phyloP scores from a whole-genome alignment of 192 early-diverging fungal genomes.

The Pilaira anomala region DNA sequence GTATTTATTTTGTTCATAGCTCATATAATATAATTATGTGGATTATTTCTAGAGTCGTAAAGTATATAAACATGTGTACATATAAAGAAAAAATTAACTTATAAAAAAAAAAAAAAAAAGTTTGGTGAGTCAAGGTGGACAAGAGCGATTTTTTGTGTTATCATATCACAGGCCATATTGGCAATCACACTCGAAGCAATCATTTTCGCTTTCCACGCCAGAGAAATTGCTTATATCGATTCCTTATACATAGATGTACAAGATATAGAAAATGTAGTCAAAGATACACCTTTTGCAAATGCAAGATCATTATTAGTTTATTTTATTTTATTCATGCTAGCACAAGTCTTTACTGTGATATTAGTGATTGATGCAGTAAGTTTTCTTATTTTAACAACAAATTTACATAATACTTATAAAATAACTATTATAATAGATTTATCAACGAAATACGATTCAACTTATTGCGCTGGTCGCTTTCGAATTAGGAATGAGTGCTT shows the following conservation, averaged over 20 bases:
- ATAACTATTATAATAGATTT: slow-evolving; percentile 51
- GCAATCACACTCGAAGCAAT: slow-evolving; percentile 37
- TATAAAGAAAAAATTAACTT: neutral
- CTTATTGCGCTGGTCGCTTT: slow-evolving; percentile 72
- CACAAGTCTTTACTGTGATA: slow-evolving; percentile 80
- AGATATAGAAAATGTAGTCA: no score
- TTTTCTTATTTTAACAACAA: slow-evolving; percentile 4
- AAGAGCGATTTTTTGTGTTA: slow-evolving; percentile 32
- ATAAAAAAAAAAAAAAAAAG: slow-evolving; percentile 11
- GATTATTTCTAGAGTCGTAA: slow-evolving; percentile 41
- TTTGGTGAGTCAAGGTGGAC: slow-evolving; percentile 44
- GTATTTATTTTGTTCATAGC: neutral
- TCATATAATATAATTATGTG: slow-evolving; percentile 25
- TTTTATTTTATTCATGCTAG: slow-evolving; percentile 81
- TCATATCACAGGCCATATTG: slow-evolving; percentile 24
- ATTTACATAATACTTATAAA: slow-evolving; percentile 3
- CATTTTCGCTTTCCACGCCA: slow-evolving; percentile 31
- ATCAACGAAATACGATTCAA: slow-evolving; percentile 91
- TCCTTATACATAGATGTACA: no score
- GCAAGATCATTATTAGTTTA: slow-evolving; percentile 70
- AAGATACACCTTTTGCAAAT: slow-evolving; percentile 34
- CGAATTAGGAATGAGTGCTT: slow-evolving; percentile 59
- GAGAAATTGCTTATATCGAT: slow-evolving; percentile 17
- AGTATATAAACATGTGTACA: no score
- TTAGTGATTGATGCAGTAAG: slow-evolving; percentile 81